Evolutionary conservation across 2,329 filamentous ascomycete genomes (phyloP), one percentile per base, ranked within the genome.

Genomic region (Didymella lethalis): DNA sequence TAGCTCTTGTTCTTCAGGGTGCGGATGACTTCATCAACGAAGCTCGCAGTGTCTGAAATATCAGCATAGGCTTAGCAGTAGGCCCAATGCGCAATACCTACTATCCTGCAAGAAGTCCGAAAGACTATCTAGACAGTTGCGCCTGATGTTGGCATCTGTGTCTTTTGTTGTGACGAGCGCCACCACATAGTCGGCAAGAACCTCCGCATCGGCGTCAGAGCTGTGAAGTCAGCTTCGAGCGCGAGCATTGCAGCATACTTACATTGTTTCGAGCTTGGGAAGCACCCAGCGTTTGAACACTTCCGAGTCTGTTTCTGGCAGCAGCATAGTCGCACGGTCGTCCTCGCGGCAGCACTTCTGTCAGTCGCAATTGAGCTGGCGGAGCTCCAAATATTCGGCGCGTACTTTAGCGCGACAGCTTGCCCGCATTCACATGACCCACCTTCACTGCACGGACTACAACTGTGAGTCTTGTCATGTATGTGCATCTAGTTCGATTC

Each of bases 161-260:
- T 88, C 89, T 45, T 68, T 61, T 61, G 90, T 88, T 54, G 86
- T 85, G 45, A 94, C 79, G 20, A 95, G 84, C 7, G 90, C 91
- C 61, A 93, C 83, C n/a, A 94, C 89, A 73, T 93, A 95, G 68
- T 95, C 91, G 46, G 90, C 91, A 3, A 95, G 86, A 5, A 94
- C 90, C 70, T 93, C 91, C 31, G 88, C 86, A 73, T 95, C 91
- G 49, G 90, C 90, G 70, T 93, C 90, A 28, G 90, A 91, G 52
- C 90, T 92, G 48, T 12, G 29, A 36, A 64, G 50, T 59, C 34
- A 59, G 47, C 31, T 31, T 23, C 23, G 23, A 23, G 23, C 23
- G 23, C 23, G 2, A 23, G 23, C 23, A 23, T 23, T 23, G 23
- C 23, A 23, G 23, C 23, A 23, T 23, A 23, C 88, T 53, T 78